Percentiles rank a stretch among this genome's conserved stretches.
Conservation (phyloP, 306 rosid species). For the Acmispon strigosus region DNA sequence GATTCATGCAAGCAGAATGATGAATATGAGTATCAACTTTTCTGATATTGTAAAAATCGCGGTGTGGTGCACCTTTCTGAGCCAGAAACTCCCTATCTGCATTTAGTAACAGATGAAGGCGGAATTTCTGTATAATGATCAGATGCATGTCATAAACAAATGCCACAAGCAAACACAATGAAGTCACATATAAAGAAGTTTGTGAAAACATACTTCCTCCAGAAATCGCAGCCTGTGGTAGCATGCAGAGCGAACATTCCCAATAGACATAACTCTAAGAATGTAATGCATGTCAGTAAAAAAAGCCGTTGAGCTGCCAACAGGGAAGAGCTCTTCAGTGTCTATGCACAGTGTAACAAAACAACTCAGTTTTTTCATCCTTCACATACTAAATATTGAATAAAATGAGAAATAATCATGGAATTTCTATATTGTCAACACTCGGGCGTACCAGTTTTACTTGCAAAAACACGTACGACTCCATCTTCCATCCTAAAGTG, state of each 20-base stretch:
- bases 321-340: conserved; percentile 63
- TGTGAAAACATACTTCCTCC: conserved; percentile 57
- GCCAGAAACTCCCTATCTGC: conserved; percentile 69
- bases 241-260: conserved; percentile 74
- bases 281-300: conserved; percentile 80
- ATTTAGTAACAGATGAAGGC: conserved; percentile 65
- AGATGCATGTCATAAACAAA: conserved; percentile 30
- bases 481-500: conserved; percentile 70
- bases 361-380: conserved; percentile 7
- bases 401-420: neutral
- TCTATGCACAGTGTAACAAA: conserved; percentile 34
- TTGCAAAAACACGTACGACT: conserved; percentile 57
- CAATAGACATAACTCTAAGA: conserved; percentile 64
- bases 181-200: conserved; percentile 1
- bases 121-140: conserved; percentile 66
- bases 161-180: conserved; percentile 1
- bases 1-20: conserved; percentile 97
- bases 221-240: conserved; percentile 75
- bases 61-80: conserved; percentile 82
- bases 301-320: conserved; percentile 66
- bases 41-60: conserved; percentile 84
- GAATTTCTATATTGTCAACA: neutral
- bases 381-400: conserved; percentile 1
- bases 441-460: conserved; percentile 49
- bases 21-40: conserved; percentile 91